Percentiles rank a stretch among this genome's conserved stretches.
These are phyloP conservation scores for Verticillium alfalfae DNA, from an alignment of 2,329 filamentous ascomycete genomes.

Conservation along the genomic window DNA sequence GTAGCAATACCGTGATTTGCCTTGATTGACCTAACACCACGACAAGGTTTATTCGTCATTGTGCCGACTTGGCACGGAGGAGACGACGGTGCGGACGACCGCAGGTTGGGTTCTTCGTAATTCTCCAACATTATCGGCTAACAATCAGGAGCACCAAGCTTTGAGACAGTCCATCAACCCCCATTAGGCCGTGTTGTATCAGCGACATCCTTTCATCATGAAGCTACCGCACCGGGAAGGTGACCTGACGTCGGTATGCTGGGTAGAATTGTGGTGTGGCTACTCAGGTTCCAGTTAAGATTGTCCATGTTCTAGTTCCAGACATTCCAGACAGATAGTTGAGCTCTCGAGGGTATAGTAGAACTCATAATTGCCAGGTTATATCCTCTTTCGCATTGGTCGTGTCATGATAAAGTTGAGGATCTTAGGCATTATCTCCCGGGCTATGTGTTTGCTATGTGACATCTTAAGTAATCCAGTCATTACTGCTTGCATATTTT, in stretches of 20 bases:
- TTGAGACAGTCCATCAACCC: neutral
- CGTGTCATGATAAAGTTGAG: too few species aligned
- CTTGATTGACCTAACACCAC: neutral
- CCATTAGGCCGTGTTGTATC: neutral
- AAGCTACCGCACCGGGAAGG: neutral
- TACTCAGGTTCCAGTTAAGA: too few species aligned
- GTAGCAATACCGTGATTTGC: neutral
- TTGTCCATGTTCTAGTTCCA: too few species aligned
- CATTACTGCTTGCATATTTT: too few species aligned
- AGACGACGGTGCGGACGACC: neutral
- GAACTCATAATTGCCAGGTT: too few species aligned
- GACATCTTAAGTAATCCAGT: too few species aligned
- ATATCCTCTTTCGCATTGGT: too few species aligned
- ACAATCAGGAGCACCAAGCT: neutral
- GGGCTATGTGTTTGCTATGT: too few species aligned
- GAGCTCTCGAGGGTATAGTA: too few species aligned
- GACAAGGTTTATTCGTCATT: slow-evolving; percentile 24
- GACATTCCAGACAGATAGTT: too few species aligned
- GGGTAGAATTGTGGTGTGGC: neutral
- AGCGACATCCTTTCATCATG: neutral
- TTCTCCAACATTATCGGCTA: neutral
- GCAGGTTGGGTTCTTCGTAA: neutral
- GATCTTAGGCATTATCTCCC: too few species aligned
- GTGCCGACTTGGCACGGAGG: slow-evolving; percentile 6
- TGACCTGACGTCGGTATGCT: neutral